Evolutionary conservation across 805 yeast genomes (phyloP).

Genomic region (Yamadazyma akitaensis): DNA sequence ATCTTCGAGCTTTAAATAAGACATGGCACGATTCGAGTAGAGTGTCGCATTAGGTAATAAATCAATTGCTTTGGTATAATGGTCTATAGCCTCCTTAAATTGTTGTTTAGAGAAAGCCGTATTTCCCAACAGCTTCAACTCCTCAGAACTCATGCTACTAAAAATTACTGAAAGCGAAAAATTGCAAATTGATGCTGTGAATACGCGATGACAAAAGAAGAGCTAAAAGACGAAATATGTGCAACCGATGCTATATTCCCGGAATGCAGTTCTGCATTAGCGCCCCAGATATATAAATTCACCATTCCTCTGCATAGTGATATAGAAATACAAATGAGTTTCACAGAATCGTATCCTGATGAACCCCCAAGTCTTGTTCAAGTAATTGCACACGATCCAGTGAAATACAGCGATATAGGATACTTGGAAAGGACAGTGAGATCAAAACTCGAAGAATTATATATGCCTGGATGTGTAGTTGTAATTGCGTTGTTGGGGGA

Average conservation of each 20-base stretch:
- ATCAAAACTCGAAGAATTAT: slow-evolving; percentile 53
- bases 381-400: slow-evolving; percentile 36
- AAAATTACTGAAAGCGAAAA: not conserved
- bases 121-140: slow-evolving; percentile 49
- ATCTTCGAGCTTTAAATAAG: slow-evolving; percentile 51
- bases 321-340: slow-evolving; percentile 60
- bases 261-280: slow-evolving; percentile 43
- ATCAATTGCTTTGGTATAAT: slow-evolving; percentile 55
- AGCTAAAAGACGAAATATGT: slow-evolving; percentile 66
- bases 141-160: not conserved
- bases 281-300: slow-evolving; percentile 43
- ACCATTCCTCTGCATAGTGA: slow-evolving; percentile 61
- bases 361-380: slow-evolving; percentile 63
- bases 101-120: slow-evolving; percentile 44
- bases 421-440: slow-evolving; percentile 47
- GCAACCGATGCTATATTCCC: slow-evolving; percentile 91
- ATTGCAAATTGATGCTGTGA: not conserved
- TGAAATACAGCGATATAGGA: slow-evolving; percentile 36
- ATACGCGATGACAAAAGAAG: slow-evolving; percentile 35
- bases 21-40: slow-evolving; percentile 67
- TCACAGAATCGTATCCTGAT: slow-evolving; percentile 69
- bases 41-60: slow-evolving; percentile 53
- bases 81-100: slow-evolving; percentile 48
- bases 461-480: slow-evolving; percentile 62
- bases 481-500: slow-evolving; percentile 76